Percentiles rank a stretch among this genome's conserved stretches.
Evolutionary conservation across 495 filamentous ascomycete genomes (phyloP).

Genomic region (Neurospora sublineolata): DNA sequence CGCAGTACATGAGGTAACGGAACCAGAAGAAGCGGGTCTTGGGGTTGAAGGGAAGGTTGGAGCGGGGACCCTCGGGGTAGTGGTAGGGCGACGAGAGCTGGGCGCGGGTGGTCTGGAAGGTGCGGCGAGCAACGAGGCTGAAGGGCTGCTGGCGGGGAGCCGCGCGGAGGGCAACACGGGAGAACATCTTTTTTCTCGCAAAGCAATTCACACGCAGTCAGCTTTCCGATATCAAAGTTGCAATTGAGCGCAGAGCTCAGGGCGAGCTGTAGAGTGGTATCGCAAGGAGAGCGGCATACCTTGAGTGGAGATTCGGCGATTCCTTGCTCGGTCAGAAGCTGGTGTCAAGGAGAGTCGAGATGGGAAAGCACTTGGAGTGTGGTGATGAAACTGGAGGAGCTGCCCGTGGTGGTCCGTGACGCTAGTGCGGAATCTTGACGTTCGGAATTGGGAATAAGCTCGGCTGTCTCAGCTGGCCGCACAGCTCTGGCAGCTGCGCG

Average conservation of each 20-base stretch:
- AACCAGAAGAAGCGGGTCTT: constrained; percentile 70
- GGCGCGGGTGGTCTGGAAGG: constrained; percentile 82
- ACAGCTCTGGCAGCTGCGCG: background rate
- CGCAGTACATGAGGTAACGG: constrained; percentile 74
- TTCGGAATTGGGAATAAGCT: background rate
- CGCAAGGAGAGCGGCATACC: constrained; percentile 1
- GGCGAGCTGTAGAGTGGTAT: background rate
- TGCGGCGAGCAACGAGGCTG: constrained; percentile 70
- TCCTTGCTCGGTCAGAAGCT: background rate
- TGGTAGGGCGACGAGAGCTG: constrained; percentile 87
- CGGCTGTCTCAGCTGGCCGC: background rate
- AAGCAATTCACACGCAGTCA: background rate
- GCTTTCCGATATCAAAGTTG: background rate
- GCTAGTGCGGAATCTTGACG: background rate
- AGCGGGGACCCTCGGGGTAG: constrained; percentile 91
- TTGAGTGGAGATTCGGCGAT: constrained; percentile 12
- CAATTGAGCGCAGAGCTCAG: background rate
- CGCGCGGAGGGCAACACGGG: constrained; percentile 62
- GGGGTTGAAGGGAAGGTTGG: constrained; percentile 95
- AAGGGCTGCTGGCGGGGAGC: constrained; percentile 50
- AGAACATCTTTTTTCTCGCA: constrained; percentile 58
- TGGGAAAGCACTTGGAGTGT: constrained; percentile 1
- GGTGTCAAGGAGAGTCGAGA: background rate
- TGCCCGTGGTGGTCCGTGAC: background rate
- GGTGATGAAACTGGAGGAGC: background rate